phyloP scores from a whole-genome alignment of 129 eudicot species.

The Tanacetum coccineum region DNA sequence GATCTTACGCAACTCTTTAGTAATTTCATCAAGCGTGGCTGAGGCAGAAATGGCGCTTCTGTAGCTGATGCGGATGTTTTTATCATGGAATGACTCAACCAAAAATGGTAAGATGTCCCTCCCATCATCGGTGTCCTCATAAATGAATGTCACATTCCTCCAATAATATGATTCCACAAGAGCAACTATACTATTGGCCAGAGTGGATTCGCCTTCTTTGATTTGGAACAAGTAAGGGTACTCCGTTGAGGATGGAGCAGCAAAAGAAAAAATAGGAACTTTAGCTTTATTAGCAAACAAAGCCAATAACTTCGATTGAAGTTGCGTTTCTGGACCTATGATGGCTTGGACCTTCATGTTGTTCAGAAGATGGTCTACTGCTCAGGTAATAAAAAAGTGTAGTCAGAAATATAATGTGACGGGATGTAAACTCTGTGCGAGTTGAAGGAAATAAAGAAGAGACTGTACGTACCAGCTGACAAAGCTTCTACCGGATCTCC shows the following conservation, averaged over 20 bases:
- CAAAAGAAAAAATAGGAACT: conserved; percentile 32
- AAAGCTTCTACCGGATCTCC: too few relatives aligned
- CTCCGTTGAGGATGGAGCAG: background rate
- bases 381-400: background rate
- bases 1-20: conserved; percentile 34
- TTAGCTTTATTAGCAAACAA: conserved; percentile 11
- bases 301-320: conserved; percentile 15
- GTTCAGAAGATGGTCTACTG: conserved; percentile 30
- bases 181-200: conserved; percentile 22
- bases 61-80: conserved; percentile 17
- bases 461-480: too few relatives aligned
- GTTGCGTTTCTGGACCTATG: conserved; percentile 24
- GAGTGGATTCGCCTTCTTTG: conserved; percentile 15
- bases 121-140: conserved; percentile 31
- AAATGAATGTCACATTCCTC: conserved; percentile 20
- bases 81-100: conserved; percentile 16
- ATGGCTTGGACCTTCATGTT: conserved; percentile 26
- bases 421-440: too few relatives aligned
- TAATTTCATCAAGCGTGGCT: conserved; percentile 31
- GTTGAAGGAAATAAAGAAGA: too few relatives aligned
- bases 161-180: conserved; percentile 24
- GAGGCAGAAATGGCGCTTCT: conserved; percentile 30
- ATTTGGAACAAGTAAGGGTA: conserved; percentile 30
- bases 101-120: conserved; percentile 10
- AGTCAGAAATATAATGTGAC: too few relatives aligned